A percentile compares a stretch with the other conserved stretches of the same genome.
These are phyloP conservation scores for Dionaea muscipula DNA, from an alignment of 179 eudicot species.

Conservation along the genomic window DNA sequence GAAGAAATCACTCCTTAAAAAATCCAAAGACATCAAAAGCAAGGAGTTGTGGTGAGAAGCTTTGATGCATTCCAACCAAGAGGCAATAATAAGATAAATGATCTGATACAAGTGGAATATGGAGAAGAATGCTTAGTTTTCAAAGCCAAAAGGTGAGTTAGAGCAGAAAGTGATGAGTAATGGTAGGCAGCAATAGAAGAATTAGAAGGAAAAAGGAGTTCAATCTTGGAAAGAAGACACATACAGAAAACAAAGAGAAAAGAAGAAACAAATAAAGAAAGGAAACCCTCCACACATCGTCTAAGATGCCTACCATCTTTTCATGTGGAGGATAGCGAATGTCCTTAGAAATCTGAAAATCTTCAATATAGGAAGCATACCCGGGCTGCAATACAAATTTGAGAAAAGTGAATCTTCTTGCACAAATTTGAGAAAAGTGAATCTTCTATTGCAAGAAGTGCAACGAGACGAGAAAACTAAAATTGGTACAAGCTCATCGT, in stretches of 20 bases:
- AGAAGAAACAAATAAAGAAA: neutral
- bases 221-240: neutral
- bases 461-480: neutral
- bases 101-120: too few species aligned
- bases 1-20: too few species aligned
- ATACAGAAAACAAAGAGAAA: neutral
- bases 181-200: neutral
- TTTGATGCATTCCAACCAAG: too few species aligned
- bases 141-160: too few species aligned
- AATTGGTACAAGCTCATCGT: neutral
- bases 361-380: conserved; percentile 49
- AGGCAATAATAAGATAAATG: neutral
- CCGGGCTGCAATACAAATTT: conserved; percentile 56
- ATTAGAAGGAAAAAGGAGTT: conserved; percentile 3
- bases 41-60: too few species aligned
- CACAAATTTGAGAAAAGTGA: conserved; percentile 6
- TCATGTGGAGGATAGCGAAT: conserved; percentile 25
- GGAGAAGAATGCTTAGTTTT: too few species aligned
- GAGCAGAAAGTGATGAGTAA: too few species aligned
- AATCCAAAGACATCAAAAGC: too few species aligned
- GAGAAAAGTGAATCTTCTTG: conserved; percentile 1
- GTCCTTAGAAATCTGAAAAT: conserved; percentile 60
- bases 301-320: conserved; percentile 41
- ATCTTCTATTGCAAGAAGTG: neutral
- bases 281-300: neutral